Percentiles rank a stretch among this genome's conserved stretches.
These are phyloP conservation scores for Vachellia collinsii DNA, from an alignment of 306 rosid species.

Conservation along the genomic window DNA sequence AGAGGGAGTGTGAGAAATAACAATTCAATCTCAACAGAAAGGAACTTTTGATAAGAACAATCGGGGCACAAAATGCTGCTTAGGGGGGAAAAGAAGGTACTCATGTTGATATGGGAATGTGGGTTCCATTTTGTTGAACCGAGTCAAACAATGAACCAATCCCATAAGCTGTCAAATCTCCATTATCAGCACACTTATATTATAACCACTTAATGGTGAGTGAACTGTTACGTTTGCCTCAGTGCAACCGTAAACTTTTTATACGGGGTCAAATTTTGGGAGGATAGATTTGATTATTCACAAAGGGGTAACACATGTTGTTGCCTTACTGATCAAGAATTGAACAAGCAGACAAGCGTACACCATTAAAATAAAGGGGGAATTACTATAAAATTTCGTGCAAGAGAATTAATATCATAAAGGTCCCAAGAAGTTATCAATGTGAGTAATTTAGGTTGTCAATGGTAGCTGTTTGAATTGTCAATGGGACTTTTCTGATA, in stretches of 20 bases:
- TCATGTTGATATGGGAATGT: background rate
- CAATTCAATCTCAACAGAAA: background rate
- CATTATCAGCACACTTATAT: background rate
- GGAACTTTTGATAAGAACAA: conserved; percentile 35
- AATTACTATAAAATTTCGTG: too few species aligned
- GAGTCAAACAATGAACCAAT: conserved; percentile 20
- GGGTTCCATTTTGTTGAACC: conserved; percentile 16
- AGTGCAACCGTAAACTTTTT: background rate
- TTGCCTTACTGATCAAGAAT: conserved; percentile 16
- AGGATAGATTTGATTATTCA: background rate
- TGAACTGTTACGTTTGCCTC: background rate
- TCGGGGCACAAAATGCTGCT: conserved; percentile 26
- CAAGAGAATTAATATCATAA: too few species aligned
- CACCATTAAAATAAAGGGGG: background rate
- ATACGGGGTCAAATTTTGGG: background rate
- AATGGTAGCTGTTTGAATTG: too few species aligned
- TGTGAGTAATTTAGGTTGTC: too few species aligned
- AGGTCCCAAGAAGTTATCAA: too few species aligned
- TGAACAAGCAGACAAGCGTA: conserved; percentile 12
- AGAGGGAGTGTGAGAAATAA: background rate
- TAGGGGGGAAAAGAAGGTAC: background rate
- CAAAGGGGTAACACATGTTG: background rate
- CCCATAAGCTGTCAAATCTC: conserved; percentile 18
- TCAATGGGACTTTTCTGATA: too few species aligned
- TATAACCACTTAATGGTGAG: background rate